These are phyloP conservation scores for Mucor mucedo DNA, from an alignment of 371 early-diverging fungal genomes.

Conservation along the genomic window DNA sequence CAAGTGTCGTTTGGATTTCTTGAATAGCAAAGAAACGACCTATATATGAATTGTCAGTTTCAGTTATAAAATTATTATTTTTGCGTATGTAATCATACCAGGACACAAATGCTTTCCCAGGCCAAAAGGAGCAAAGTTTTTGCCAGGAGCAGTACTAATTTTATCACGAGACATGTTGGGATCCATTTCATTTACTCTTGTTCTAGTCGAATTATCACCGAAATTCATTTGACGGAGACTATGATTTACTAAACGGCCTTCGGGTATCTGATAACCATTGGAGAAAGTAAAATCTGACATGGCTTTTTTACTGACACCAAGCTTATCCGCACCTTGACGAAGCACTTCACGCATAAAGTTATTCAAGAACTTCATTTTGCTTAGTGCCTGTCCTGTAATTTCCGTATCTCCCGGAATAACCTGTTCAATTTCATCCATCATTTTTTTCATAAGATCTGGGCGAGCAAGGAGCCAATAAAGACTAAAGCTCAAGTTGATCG, in stretches of 20 bases:
- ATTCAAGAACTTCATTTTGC: conserved; percentile 41
- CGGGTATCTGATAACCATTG: conserved; percentile 47
- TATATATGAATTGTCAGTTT: too few species aligned
- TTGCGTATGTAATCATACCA: too few species aligned
- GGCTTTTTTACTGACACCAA: conserved; percentile 35
- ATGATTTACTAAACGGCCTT: conserved; percentile 35
- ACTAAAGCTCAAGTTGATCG: conserved; percentile 30
- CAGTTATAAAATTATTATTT: too few species aligned
- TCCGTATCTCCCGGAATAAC: conserved; percentile 30
- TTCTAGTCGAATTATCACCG: conserved; percentile 22
- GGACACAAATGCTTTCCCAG: conserved; percentile 45
- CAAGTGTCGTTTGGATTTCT: conserved; percentile 46
- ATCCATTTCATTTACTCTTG: conserved; percentile 31
- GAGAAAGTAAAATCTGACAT: conserved; percentile 37
- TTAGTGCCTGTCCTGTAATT: conserved; percentile 24
- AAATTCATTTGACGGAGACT: conserved; percentile 42
- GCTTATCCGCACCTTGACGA: conserved; percentile 40
- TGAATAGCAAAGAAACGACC: conserved; percentile 56
- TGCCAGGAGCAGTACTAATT: conserved; percentile 24
- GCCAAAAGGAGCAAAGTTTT: conserved; percentile 42
- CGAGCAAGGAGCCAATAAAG: conserved; percentile 41
- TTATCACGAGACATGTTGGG: conserved; percentile 27
- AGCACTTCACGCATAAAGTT: conserved; percentile 42
- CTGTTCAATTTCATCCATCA: conserved; percentile 35
- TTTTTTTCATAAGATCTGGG: conserved; percentile 31